Conservation (phyloP, 768 basidiomycete genomes). For the Lactarius pseudohatsudake region DNA sequence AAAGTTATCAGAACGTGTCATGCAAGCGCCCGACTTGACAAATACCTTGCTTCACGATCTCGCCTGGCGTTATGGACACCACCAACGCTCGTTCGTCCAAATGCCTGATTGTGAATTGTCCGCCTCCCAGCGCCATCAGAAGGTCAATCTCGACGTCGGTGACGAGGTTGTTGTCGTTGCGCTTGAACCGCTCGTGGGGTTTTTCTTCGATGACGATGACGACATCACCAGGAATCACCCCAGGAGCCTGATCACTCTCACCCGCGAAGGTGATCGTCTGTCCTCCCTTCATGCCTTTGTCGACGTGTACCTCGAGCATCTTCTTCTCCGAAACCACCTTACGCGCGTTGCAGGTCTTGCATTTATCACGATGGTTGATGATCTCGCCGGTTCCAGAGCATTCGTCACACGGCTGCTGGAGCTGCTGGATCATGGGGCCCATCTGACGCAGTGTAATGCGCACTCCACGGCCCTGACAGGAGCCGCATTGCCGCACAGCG, state of each 20-base stretch:
- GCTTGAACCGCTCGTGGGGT: slow-evolving; percentile 83
- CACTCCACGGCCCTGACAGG: slow-evolving; percentile 88
- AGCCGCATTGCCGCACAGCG: slow-evolving; percentile 74
- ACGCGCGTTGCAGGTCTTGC: slow-evolving; percentile 91
- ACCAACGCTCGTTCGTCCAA: slow-evolving; percentile 89
- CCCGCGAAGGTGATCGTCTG: slow-evolving; percentile 87
- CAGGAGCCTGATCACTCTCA: slow-evolving; percentile 91
- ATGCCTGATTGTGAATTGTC: slow-evolving; percentile 86
- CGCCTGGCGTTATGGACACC: slow-evolving; percentile 83
- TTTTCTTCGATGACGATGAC: slow-evolving; percentile 94
- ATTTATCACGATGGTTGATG: slow-evolving; percentile 91
- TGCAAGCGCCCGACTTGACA: slow-evolving; percentile 20
- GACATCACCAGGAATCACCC: slow-evolving; percentile 88
- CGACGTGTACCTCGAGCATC: slow-evolving; percentile 95
- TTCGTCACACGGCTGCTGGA: slow-evolving; percentile 92
- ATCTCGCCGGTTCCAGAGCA: slow-evolving; percentile 93
- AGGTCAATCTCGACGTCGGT: slow-evolving; percentile 90
- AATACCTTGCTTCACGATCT: slow-evolving; percentile 91
- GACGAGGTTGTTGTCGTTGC: slow-evolving; percentile 85
- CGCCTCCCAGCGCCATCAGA: slow-evolving; percentile 90
- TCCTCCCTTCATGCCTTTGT: slow-evolving; percentile 96
- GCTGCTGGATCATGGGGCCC: slow-evolving; percentile 99
- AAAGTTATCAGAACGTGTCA: background rate
- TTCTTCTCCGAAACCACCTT: slow-evolving; percentile 94
- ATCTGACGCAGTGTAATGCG: slow-evolving; percentile 92